A percentile compares a stretch with the other conserved stretches of the same genome.
These are phyloP conservation scores for Vaccinium myrtillus DNA, from an alignment of 148 eudicot genomes.

Conservation along the genomic window DNA sequence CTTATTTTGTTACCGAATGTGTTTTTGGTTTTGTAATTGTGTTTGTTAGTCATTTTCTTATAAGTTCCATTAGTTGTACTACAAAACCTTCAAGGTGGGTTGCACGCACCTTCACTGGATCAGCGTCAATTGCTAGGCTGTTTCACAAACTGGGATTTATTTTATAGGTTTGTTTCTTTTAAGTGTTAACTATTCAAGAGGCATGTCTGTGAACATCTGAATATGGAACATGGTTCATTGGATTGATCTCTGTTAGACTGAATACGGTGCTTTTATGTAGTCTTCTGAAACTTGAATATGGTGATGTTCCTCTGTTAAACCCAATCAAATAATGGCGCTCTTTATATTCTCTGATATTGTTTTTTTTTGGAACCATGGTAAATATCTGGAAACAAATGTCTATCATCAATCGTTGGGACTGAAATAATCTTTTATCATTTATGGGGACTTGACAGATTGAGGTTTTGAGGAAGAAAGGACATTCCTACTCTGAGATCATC, in stretches of 20 bases:
- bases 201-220: background rate
- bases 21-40: background rate
- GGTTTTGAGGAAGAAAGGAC: conserved; percentile 93
- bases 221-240: background rate
- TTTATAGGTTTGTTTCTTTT: background rate
- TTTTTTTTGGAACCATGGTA: background rate
- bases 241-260: background rate
- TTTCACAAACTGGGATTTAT: background rate
- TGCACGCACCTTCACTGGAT: background rate
- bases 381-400: background rate
- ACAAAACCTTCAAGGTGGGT: background rate
- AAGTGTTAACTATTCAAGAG: background rate
- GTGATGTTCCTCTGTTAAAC: background rate
- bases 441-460: conserved; percentile 53
- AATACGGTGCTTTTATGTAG: background rate
- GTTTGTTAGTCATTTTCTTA: background rate
- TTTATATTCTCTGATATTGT: background rate
- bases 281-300: background rate
- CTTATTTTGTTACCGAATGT: background rate
- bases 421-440: background rate
- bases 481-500: conserved; percentile 93
- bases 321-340: background rate
- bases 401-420: background rate
- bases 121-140: background rate
- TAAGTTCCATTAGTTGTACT: too few species aligned